Evolutionary conservation across 1,284 basidiomycete species (phyloP), one percentile per base, ranked within the genome.

Genomic region (Marasmius sp.): DNA sequence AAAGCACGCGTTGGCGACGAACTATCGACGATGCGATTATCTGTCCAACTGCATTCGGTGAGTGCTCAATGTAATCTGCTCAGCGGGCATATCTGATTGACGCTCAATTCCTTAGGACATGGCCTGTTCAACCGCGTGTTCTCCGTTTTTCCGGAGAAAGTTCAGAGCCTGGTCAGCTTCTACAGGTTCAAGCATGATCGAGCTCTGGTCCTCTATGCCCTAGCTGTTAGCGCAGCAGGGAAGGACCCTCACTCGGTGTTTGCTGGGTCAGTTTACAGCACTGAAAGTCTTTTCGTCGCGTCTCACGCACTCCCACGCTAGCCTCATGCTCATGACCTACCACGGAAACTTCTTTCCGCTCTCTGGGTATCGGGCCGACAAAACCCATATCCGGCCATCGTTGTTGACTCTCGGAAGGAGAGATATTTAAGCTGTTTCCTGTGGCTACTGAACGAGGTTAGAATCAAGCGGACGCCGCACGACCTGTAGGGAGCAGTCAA

Each of bases 381-480:
- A 89, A 69, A 76, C 77, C 43, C 81, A 27, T 90, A 90, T 68
- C 76, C 77, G 22, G 79, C 79, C 2, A 85, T 92, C 45, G 82
- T 92, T 1, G 82, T 92, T 1, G 82, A 86, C 61, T 82, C 41
- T 22, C 73, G 89, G 12, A 82, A 84, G 50, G 62, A 72, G 2
- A 79, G 83, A 34, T 91, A 89, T 68, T 89, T 90, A 0, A 77
- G 80, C 12, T 90, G 91, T 9, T 84, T 88, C 1, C 66, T 92
- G 5, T 93, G 91, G 91, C 86, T 90, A 37, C 73, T 93, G 37
- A 92, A 92, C 67, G 79, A 91, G 87, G 90, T 89, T 2, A 92
- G 92, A 69, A 86, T 92, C 20, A 74, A 87, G 58, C 87, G 90
- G 10, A 89, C 92, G 86, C 81, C 84, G 2, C 73, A 80, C 58